Evolutionary conservation across 2,329 filamentous ascomycete species (phyloP), one percentile per base, ranked within the genome.

Genomic region (Peltaster fructicola): DNA sequence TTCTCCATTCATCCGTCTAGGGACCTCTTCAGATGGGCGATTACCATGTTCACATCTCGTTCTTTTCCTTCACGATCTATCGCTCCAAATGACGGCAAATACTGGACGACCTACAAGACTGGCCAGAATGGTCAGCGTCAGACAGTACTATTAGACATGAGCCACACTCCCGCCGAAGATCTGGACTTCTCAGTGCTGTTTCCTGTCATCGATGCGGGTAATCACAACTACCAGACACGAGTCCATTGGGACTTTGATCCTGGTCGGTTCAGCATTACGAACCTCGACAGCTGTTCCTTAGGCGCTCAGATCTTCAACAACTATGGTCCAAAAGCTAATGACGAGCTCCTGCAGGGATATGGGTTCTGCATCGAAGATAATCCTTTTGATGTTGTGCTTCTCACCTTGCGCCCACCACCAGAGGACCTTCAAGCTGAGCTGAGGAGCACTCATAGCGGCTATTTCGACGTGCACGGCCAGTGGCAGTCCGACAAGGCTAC

Each of bases 301-400:
- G 56, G 53, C 3, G 43, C 48, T 4, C 53, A 64, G 31, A 40
- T 65, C 2, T 59, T 50, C 43, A 65, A 65, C 38, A 65, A 65
- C 35, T 65, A 65, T 27, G 61, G 54, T 0, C 53, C 59, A 2
- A 64, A 64, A 33, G 47, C 53, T 5, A 65, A 65, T 24, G 59
- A 61, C 32, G 59, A 65, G 35, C 42, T 65, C 2, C 43, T 65
- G 2, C 51, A 61, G 22, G 60, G 61, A 4, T 65, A 65, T 29
- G 61, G 61, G 3, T 65, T 65, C 40, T 57, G 53, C 30, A 46
- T 61, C 8, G 38, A 41, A 5, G 34, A 54, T 20, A 64, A 63
- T 18, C 55, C 55, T 0, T 48, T 54, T 19, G 61, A 64, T 34
- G 48, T 51, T 23, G 51, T 59, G 6, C 41, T 54, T 6, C 36